These are phyloP conservation scores for Carex parvula DNA, from an alignment of 176 grass and related monocot genomes.

Conservation along the genomic window DNA sequence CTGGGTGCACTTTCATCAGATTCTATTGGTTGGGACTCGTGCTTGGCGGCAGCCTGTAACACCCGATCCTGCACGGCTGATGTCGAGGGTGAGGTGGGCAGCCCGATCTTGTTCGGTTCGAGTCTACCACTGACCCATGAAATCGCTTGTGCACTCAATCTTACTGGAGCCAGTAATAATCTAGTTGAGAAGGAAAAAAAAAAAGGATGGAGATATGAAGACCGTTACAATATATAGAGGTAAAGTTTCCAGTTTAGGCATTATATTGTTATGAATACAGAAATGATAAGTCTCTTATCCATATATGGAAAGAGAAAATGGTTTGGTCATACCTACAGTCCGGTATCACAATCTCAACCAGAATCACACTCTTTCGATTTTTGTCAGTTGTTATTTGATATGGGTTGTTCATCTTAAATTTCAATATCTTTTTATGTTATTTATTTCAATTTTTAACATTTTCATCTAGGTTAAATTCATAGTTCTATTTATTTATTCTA, in stretches of 20 bases:
- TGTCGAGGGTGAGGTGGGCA: conserved; percentile 80
- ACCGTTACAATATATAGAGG: background rate
- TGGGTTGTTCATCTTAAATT: background rate
- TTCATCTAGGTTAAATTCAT: background rate
- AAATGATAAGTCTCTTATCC: background rate
- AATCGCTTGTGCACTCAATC: conserved; percentile 53
- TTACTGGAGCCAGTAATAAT: conserved; percentile 59
- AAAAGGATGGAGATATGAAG: background rate
- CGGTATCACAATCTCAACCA: background rate
- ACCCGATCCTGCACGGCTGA: conserved; percentile 86
- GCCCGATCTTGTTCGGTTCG: conserved; percentile 76
- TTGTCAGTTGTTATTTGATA: background rate
- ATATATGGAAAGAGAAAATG: background rate
- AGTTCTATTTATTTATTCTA: background rate
- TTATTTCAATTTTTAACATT: background rate
- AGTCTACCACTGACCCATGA: conserved; percentile 56
- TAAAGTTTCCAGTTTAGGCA: background rate
- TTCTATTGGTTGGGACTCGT: conserved; percentile 75
- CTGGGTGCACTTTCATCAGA: conserved; percentile 32
- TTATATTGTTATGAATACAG: background rate
- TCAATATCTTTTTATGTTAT: background rate
- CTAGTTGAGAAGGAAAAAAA: conserved; percentile 19
- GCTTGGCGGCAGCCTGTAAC: conserved; percentile 83
- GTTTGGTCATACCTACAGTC: background rate
- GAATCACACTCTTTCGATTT: background rate